Conservation (phyloP, 2,329 filamentous ascomycete species). For the Teratosphaeria destructans region DNA sequence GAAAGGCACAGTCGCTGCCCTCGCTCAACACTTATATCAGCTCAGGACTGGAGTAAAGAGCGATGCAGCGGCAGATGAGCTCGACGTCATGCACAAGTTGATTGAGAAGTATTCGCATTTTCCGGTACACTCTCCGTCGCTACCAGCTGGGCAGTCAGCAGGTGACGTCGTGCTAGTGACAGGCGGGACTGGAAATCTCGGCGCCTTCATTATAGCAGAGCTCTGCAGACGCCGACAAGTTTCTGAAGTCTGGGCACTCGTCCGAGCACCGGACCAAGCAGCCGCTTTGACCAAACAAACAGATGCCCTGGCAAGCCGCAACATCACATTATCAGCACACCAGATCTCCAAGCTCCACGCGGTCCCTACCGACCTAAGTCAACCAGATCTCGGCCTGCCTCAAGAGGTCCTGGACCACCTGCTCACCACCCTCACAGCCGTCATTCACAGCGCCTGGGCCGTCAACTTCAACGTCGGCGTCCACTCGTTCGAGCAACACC, state of each 20-base stretch:
- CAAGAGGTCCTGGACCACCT: constrained; percentile 13
- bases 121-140: constrained; percentile 11
- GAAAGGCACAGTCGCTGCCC: constrained; percentile 20
- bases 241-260: constrained; percentile 41
- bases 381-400: constrained; percentile 17
- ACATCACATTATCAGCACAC: constrained; percentile 24
- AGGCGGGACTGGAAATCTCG: constrained; percentile 56
- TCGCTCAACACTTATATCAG: constrained; percentile 12
- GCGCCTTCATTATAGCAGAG: constrained; percentile 45
- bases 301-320: constrained; percentile 26
- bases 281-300: constrained; percentile 26
- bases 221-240: constrained; percentile 22
- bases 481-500: constrained; percentile 23
- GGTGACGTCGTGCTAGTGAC: constrained; percentile 39
- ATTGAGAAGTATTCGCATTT: constrained; percentile 29
- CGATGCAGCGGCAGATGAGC: constrained; percentile 23
- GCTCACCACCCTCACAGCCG: constrained; percentile 13
- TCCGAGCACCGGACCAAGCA: constrained; percentile 34
- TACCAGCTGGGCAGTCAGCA: constrained; percentile 3
- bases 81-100: constrained; percentile 24
- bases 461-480: constrained; percentile 30
- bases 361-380: constrained; percentile 25
- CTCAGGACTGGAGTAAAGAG: constrained; percentile 22
- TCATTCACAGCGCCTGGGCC: constrained; percentile 30
- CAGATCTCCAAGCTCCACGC: constrained; percentile 13